Evolutionary conservation across 1,139 yeast species (phyloP), one percentile per base, ranked within the genome.

Genomic region (Nakaseomyces delphensis): DNA sequence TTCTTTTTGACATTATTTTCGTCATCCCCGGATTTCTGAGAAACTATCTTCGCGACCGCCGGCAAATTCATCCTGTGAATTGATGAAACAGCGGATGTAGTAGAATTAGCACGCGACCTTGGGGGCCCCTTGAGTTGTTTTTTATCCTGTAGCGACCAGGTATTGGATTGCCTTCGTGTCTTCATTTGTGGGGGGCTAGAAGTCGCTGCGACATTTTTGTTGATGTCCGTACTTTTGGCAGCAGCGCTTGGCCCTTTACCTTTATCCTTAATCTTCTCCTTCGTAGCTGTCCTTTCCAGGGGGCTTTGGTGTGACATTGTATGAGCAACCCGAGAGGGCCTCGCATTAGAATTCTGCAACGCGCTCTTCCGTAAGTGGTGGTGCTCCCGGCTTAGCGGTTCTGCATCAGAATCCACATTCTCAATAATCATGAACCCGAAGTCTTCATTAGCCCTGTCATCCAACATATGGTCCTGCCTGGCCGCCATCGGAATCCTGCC

Each of bases 281-380:
- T 16, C n/a, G 35, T 31, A 4, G 4, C 18, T 5, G 35, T 31
- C 21, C 23, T 16, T 19, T 31, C 35, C 23, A 31, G 13, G 1
- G 35, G 21, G 13, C 11, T 11, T 15, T 46, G 54, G 38, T 48
- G 50, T 6, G 53, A 41, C 37, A 52, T 44, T 4, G 50, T 47
- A 11, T 53, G 52, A 4, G 50, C 52, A 10, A 49, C 39, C 29
- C 56, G 47, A 1, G 55, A 45, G 24, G 56, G 54, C 39, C 55
- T 48, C 27, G 53, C 48, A 29, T 44, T 48, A 2, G 50, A 39
- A 11, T 43, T 45, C 21, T 36, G 40, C 15, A 38, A 10, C 3
- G 42, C 32, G 15, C 42, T 24, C 15, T 21, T 14, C 14, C 43
- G 32, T 28, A 43, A 37, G 9, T 43, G 42, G n/a, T 42, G 39